Percentiles rank a stretch among this genome's conserved stretches.
phyloP scores from a whole-genome alignment of 1,284 basidiomycete species.

The Naganishia liquefaciens region DNA sequence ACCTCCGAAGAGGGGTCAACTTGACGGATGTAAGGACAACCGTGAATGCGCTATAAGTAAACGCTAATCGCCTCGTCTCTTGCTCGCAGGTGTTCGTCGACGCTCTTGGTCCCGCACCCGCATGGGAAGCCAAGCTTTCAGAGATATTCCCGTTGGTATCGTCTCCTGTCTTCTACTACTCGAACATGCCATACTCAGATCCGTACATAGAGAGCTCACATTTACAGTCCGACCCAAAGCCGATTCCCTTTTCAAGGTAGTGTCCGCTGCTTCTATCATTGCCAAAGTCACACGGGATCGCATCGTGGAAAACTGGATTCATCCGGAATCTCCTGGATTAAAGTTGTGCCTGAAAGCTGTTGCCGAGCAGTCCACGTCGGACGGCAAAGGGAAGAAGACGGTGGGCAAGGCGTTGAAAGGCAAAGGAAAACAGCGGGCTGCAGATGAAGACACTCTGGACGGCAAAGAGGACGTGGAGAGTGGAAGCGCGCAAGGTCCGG shows the following conservation, averaged over 20 bases:
- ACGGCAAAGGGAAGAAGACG: constrained; percentile 30
- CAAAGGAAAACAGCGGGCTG: constrained; percentile 37
- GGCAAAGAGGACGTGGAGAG: constrained; percentile 33
- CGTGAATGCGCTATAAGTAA: neutral
- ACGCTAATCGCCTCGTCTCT: constrained; percentile 85
- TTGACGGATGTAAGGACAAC: constrained; percentile 69
- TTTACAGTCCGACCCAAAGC: constrained; percentile 90
- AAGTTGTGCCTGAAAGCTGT: constrained; percentile 14
- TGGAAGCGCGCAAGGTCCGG: constrained; percentile 7
- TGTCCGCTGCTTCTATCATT: constrained; percentile 92
- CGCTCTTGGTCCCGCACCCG: constrained; percentile 82
- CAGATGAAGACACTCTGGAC: constrained; percentile 38
- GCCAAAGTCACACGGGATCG: constrained; percentile 89
- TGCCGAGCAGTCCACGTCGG: neutral
- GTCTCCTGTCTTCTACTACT: too few species aligned
- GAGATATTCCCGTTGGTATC: constrained; percentile 64
- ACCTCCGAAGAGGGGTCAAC: constrained; percentile 74
- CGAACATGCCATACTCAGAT: neutral
- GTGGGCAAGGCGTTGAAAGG: constrained; percentile 33
- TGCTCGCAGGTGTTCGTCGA: constrained; percentile 81
- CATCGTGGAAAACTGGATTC: constrained; percentile 80
- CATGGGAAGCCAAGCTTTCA: constrained; percentile 79
- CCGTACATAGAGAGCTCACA: neutral
- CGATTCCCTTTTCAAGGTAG: constrained; percentile 92
- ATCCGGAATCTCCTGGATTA: constrained; percentile 50